Evolutionary conservation across 2,329 filamentous ascomycete species (phyloP).

Genomic region (Coniochaeta sp.): DNA sequence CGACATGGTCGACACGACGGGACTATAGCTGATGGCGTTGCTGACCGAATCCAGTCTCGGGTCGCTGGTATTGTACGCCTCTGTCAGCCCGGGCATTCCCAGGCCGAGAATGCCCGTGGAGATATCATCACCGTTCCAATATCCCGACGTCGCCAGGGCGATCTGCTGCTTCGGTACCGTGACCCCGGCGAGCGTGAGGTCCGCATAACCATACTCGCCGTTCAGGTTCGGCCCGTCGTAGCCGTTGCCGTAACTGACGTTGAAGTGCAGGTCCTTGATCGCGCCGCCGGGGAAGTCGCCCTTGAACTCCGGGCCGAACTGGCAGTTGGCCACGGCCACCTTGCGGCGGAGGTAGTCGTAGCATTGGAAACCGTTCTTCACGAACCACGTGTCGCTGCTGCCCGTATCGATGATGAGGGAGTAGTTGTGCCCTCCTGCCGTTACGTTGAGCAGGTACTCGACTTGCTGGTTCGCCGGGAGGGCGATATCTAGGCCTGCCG

Average conservation of each 20-base stretch:
- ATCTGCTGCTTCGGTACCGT: slow-evolving; percentile 22
- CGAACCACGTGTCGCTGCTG: slow-evolving; percentile 22
- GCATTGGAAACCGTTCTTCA: slow-evolving; percentile 17
- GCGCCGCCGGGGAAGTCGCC: slow-evolving; percentile 20
- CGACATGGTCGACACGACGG: slow-evolving; percentile 18
- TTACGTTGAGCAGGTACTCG: slow-evolving; percentile 21
- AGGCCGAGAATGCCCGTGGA: slow-evolving; percentile 24
- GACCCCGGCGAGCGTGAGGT: slow-evolving; percentile 20
- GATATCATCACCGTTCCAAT: slow-evolving; percentile 21
- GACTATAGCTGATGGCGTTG: slow-evolving; percentile 17
- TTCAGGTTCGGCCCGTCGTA: slow-evolving; percentile 17
- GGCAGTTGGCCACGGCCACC: slow-evolving; percentile 12
- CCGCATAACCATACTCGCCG: slow-evolving; percentile 21
- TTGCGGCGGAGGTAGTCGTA: slow-evolving; percentile 14
- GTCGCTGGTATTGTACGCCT: slow-evolving; percentile 15
- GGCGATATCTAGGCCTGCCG: neutral
- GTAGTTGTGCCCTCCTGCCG: slow-evolving; percentile 14
- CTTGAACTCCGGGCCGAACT: slow-evolving; percentile 19
- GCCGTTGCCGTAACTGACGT: slow-evolving; percentile 19
- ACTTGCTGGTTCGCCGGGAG: slow-evolving; percentile 12
- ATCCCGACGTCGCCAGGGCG: slow-evolving; percentile 19
- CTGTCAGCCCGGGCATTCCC: slow-evolving; percentile 20
- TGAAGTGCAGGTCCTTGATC: slow-evolving; percentile 19
- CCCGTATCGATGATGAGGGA: slow-evolving; percentile 22
- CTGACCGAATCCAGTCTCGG: slow-evolving; percentile 2